phyloP scores from a whole-genome alignment of 441 rosid genomes.

The Populus hybrid region DNA sequence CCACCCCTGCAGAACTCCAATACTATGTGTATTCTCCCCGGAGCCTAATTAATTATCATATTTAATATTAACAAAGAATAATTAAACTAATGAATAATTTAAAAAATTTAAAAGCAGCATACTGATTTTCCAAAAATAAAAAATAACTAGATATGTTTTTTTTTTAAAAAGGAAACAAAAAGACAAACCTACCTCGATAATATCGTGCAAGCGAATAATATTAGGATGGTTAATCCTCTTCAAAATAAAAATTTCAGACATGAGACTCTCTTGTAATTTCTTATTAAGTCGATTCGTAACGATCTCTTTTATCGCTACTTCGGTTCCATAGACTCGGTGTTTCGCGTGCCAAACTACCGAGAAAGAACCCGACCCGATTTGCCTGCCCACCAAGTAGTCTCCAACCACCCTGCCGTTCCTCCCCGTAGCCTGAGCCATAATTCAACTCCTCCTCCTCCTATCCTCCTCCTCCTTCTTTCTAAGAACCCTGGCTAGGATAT shows the following conservation, averaged over 20 bases:
- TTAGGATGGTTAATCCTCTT: constrained; percentile 76
- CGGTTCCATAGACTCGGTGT: constrained; percentile 83
- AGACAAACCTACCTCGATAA: constrained; percentile 59
- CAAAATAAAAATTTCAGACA: constrained; percentile 84
- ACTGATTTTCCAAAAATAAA: constrained; percentile 11
- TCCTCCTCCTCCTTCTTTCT: background rate
- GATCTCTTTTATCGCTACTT: constrained; percentile 97
- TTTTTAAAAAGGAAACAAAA: background rate
- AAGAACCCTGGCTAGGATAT: background rate
- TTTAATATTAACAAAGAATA: background rate
- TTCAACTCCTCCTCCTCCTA: background rate
- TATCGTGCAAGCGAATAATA: constrained; percentile 83
- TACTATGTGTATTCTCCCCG: constrained; percentile 79
- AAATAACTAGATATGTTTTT: background rate
- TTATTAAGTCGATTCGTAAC: constrained; percentile 55
- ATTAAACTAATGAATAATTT: background rate
- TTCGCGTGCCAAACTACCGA: constrained; percentile 96
- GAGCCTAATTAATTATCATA: constrained; percentile 37
- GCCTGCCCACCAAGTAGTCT: constrained; percentile 69
- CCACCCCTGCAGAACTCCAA: constrained; percentile 95
- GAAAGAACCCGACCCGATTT: constrained; percentile 98
- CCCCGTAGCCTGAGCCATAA: constrained; percentile 62
- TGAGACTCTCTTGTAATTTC: constrained; percentile 89
- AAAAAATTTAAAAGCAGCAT: background rate
- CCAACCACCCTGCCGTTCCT: constrained; percentile 75